These are phyloP conservation scores for Rhizoclosmatium sp. DNA, from an alignment of 192 early-diverging fungal species.

Conservation along the genomic window DNA sequence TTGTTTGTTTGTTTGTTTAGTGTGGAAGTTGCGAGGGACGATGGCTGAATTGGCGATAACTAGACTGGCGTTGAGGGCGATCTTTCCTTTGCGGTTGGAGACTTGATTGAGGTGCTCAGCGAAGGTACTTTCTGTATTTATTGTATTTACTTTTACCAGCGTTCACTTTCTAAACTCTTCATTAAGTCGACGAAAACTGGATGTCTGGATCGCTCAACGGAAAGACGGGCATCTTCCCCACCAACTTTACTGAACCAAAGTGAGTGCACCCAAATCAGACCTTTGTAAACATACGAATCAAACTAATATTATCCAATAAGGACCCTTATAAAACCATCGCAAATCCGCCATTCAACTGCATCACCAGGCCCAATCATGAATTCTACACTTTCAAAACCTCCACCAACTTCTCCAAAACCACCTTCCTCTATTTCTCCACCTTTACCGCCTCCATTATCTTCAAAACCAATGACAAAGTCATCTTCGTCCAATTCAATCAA, in stretches of 20 bases:
- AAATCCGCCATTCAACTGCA: not conserved
- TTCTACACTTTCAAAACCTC: not conserved
- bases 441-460: constrained; percentile 10
- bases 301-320: no score
- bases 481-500: not conserved
- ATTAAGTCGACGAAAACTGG: constrained; percentile 43
- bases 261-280: not conserved
- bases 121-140: constrained; percentile 24
- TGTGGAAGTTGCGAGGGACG: no score
- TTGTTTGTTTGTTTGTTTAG: not conserved
- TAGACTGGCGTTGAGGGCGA: constrained; percentile 41
- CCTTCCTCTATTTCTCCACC: not conserved
- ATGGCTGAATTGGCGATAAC: no score
- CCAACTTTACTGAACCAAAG: constrained; percentile 40
- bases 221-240: constrained; percentile 38
- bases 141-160: not conserved
- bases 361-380: not conserved
- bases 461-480: constrained; percentile 8
- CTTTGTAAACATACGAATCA: not conserved
- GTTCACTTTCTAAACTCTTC: not conserved
- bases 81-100: constrained; percentile 30
- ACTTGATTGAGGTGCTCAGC: constrained; percentile 36
- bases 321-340: no score
- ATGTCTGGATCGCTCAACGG: constrained; percentile 33
- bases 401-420: not conserved